These are phyloP conservation scores for Mycena sp. DNA, from an alignment of 1,284 basidiomycete genomes.

Conservation along the genomic window DNA sequence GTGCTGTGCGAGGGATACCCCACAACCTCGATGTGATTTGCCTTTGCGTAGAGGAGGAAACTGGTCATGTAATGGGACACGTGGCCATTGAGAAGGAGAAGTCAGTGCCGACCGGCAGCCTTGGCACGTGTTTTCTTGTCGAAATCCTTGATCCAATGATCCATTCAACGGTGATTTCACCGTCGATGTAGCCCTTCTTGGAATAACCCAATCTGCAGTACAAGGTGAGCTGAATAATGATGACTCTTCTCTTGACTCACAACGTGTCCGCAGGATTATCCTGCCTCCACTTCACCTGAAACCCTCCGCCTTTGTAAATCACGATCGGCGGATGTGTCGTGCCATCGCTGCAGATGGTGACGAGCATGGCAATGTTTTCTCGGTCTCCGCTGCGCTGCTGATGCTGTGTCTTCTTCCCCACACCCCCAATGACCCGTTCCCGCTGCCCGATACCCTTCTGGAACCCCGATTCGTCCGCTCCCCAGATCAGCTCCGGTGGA, in stretches of 20 bases:
- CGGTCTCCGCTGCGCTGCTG: constrained; percentile 39
- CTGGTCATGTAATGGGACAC: constrained; percentile 44
- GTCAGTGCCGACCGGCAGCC: constrained; percentile 32
- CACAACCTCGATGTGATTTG: constrained; percentile 40
- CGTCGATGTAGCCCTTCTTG: constrained; percentile 50
- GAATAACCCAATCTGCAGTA: constrained; percentile 38
- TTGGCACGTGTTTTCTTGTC: constrained; percentile 42
- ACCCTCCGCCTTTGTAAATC: constrained; percentile 43
- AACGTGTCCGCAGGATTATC: constrained; percentile 36
- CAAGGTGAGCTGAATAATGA: constrained; percentile 30
- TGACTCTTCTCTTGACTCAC: constrained; percentile 24
- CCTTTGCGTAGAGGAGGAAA: constrained; percentile 42
- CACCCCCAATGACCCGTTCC: constrained; percentile 41
- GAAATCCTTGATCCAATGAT: constrained; percentile 47
- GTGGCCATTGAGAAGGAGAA: constrained; percentile 51
- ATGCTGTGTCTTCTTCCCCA: constrained; percentile 31
- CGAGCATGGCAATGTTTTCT: constrained; percentile 48
- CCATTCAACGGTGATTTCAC: constrained; percentile 46
- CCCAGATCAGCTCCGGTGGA: constrained; percentile 31
- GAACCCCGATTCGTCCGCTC: no score
- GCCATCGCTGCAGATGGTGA: constrained; percentile 48
- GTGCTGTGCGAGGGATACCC: constrained; percentile 46
- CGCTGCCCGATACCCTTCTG: constrained; percentile 30
- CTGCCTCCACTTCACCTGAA: constrained; percentile 39
- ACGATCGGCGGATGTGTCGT: constrained; percentile 34